Evolutionary conservation across 495 filamentous ascomycete species (phyloP).

Genomic region (Cudoniella acicularis): DNA sequence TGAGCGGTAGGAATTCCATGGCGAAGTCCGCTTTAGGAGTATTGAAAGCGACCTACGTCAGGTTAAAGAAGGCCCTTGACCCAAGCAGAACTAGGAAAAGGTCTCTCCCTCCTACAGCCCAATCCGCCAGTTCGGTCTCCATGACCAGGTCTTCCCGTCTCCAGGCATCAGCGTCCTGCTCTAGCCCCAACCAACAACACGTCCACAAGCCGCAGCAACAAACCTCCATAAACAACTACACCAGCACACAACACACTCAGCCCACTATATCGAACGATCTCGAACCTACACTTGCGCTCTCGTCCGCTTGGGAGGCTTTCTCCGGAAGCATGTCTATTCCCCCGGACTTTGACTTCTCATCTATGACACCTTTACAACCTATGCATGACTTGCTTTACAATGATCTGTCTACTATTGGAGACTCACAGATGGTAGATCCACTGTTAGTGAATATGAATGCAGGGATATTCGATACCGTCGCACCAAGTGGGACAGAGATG

Average conservation of each 20-base stretch:
- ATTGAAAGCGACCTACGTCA: slow-evolving; percentile 40
- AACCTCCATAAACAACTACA: slow-evolving; percentile 1
- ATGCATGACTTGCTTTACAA: slow-evolving; percentile 51
- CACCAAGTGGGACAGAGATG: slow-evolving; percentile 20
- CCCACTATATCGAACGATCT: slow-evolving; percentile 18
- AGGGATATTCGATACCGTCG: slow-evolving; percentile 11
- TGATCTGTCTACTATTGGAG: slow-evolving; percentile 36
- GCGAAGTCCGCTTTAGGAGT: slow-evolving; percentile 52
- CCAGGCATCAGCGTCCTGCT: background rate
- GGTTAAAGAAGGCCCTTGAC: slow-evolving; percentile 41
- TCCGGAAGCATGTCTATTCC: slow-evolving; percentile 11
- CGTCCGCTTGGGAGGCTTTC: slow-evolving; percentile 13
- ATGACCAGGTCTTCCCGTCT: background rate
- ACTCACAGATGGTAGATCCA: background rate
- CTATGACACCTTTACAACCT: slow-evolving; percentile 49
- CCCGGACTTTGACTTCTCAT: slow-evolving; percentile 40
- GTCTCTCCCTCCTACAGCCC: background rate
- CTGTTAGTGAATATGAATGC: background rate
- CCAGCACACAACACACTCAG: background rate
- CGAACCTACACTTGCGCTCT: background rate
- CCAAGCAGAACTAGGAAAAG: background rate
- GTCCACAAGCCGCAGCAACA: slow-evolving; percentile 7
- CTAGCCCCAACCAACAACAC: background rate
- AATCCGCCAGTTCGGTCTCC: background rate
- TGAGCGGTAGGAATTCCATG: slow-evolving; percentile 45